Evolutionary conservation across 495 filamentous ascomycete species (phyloP), one percentile per base, ranked within the genome.

Genomic region (Aspergillus indologenus): DNA sequence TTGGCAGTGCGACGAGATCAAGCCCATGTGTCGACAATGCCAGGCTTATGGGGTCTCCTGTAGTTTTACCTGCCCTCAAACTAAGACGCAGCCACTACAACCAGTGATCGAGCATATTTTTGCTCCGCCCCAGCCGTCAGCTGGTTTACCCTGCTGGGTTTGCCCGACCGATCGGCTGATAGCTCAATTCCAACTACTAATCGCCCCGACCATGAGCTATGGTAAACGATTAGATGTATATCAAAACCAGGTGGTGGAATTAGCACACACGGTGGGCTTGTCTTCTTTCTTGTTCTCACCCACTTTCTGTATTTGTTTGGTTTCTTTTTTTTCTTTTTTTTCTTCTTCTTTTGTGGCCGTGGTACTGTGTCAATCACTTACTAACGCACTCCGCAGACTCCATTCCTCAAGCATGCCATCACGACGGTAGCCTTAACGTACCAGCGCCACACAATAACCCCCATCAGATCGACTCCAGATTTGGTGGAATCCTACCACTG

Each of bases 1-100:
- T 48, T n/a, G n/a, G 47, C 14, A 51, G 48, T 51, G 48, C 23
- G 48, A 51, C 48, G 48, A 51, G 18, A 31, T 29, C 24, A 51
- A 31, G 15, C 48, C 48, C 3, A 19, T 17, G 1, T 51, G 48
- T 18, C 48, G 48, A 29, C 17, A 17, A 31, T 51, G 48, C 23
- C 48, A 17, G 23, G 15, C 48, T 9, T 51, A 51, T 18, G 48
- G 48, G 7, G 48, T 51, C 23, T 31, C 48, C 5, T 51, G 48
- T 12, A 18, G n/a, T 29, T 51, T 29, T 8, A n/a, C 5, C 21
- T 31, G 4, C 15, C 5, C 12, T 40, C 34, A 40, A 40, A 14
- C 12, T 14, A 40, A 40, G 34, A 51, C 23, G 3, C 24, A 19
- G 48, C 23, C 23, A n/a, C 48, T 51, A 1, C 23, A 51, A 29